A percentile compares a stretch with the other conserved stretches of the same genome.
Evolutionary conservation across 2,329 filamentous ascomycete species (phyloP).

Genomic region (Pleurostoma richardsiae): DNA sequence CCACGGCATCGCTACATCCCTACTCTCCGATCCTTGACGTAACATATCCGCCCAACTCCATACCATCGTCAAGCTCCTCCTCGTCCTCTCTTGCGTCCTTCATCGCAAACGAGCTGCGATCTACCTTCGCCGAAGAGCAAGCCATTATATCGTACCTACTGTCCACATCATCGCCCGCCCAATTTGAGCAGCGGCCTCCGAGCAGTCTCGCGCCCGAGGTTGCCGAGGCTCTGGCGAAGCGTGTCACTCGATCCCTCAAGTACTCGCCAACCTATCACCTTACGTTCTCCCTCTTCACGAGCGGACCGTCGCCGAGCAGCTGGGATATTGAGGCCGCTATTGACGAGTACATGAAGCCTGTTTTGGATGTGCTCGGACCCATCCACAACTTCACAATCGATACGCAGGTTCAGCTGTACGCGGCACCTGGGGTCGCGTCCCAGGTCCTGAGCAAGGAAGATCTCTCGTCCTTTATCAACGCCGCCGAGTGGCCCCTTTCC

Average conservation of each 20-base stretch:
- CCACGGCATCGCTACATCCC: conserved; percentile 60
- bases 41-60: conserved; percentile 65
- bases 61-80: conserved; percentile 61
- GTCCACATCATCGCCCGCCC: conserved; percentile 46
- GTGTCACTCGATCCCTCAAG: conserved; percentile 80
- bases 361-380: conserved; percentile 70
- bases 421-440: conserved; percentile 59
- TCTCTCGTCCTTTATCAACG: conserved; percentile 91
- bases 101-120: conserved; percentile 71
- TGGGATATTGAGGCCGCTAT: conserved; percentile 90
- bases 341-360: conserved; percentile 72
- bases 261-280: conserved; percentile 93
- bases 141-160: conserved; percentile 75
- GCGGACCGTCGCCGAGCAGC: conserved; percentile 68
- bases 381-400: conserved; percentile 97
- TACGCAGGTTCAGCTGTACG: conserved; percentile 93
- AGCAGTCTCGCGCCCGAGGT: conserved; percentile 44
- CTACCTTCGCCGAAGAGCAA: conserved; percentile 82
- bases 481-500: conserved; percentile 93
- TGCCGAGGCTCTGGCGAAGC: conserved; percentile 55
- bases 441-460: conserved; percentile 75
- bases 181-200: conserved; percentile 26
- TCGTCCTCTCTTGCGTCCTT: conserved; percentile 72
- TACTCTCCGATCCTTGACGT: conserved; percentile 71
- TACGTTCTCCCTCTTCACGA: conserved; percentile 91